phyloP scores from a whole-genome alignment of 768 basidiomycete genomes.

The Naganishia randhawae region DNA sequence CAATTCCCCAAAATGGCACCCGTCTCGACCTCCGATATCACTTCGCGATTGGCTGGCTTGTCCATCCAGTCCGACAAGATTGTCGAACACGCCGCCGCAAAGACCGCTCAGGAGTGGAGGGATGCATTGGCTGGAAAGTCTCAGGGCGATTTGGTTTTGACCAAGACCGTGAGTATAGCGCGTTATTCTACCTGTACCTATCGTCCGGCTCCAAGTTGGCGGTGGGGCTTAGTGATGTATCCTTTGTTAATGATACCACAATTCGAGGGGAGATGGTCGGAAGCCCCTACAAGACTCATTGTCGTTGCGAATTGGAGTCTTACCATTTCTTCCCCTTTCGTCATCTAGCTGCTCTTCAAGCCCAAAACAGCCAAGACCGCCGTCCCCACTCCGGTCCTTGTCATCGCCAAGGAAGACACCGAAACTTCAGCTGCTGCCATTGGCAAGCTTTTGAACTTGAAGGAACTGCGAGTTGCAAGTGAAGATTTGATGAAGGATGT shows the following conservation, averaged over 20 bases:
- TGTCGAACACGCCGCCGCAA: slow-evolving; percentile 62
- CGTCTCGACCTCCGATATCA: slow-evolving; percentile 38
- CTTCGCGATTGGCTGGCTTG: slow-evolving; percentile 36
- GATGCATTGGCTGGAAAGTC: slow-evolving; percentile 60
- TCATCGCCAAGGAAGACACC: slow-evolving; percentile 79
- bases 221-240: not conserved
- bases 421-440: slow-evolving; percentile 73
- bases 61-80: slow-evolving; percentile 37
- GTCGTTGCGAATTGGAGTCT: not conserved
- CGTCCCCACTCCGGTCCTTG: slow-evolving; percentile 75
- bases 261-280: not conserved
- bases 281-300: not conserved
- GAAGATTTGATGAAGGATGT: slow-evolving; percentile 83
- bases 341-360: slow-evolving; percentile 76
- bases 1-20: slow-evolving; percentile 37
- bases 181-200: not conserved
- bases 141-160: slow-evolving; percentile 35
- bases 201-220: not conserved
- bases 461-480: slow-evolving; percentile 79
- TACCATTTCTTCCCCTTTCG: slow-evolving; percentile 40
- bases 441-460: slow-evolving; percentile 65
- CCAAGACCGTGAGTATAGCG: slow-evolving; percentile 41
- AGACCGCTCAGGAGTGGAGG: slow-evolving; percentile 72
- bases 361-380: slow-evolving; percentile 91
- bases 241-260: not conserved